Percentiles rank a stretch among this genome's conserved stretches.
phyloP scores from a whole-genome alignment of 176 grass and related monocot species.

The Melocanna baccifera region DNA sequence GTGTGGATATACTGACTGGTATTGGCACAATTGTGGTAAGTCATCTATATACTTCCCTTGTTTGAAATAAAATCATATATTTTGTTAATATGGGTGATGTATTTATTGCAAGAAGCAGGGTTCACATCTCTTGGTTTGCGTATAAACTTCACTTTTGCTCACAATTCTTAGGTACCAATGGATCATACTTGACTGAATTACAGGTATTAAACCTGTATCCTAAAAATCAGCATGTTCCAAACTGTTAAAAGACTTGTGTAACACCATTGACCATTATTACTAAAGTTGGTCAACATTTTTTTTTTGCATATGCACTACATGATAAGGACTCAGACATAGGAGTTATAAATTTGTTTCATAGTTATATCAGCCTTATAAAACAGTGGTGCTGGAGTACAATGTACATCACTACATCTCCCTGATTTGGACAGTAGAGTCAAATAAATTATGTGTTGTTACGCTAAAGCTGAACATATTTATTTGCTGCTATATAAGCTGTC shows the following conservation, averaged over 20 bases:
- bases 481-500: background rate
- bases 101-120: background rate
- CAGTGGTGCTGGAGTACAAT: background rate
- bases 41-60: background rate
- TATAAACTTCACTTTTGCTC: conserved; percentile 4
- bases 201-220: background rate
- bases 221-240: background rate
- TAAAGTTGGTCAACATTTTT: background rate
- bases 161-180: background rate
- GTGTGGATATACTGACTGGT: conserved; percentile 85
- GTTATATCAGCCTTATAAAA: background rate
- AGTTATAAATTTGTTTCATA: background rate
- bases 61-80: background rate
- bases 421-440: background rate
- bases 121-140: background rate
- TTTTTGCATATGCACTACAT: background rate
- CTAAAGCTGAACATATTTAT: background rate
- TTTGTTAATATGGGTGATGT: background rate
- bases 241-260: background rate
- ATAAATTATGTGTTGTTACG: background rate
- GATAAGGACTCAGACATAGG: background rate
- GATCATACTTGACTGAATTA: background rate
- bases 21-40: conserved; percentile 79
- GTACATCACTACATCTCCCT: background rate
- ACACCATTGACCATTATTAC: background rate